Evolutionary conservation across 306 rosid species (phyloP), one percentile per base, ranked within the genome.

Genomic region (Lotus japonicus): DNA sequence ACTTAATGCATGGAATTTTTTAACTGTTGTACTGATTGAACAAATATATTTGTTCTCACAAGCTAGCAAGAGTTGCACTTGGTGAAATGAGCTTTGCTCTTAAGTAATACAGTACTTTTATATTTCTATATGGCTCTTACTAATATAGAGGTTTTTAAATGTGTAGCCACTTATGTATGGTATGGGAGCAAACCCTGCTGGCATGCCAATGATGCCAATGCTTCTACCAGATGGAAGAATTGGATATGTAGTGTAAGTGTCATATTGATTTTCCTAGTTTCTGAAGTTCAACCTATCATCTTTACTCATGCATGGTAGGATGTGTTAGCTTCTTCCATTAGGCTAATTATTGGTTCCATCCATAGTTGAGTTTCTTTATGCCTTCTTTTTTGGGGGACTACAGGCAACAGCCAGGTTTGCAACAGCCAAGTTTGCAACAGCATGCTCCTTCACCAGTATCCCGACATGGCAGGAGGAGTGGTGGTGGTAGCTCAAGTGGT

Each of bases 171-270:
- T 84, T 35, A 81, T 83, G 68, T 84, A 83, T 42, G 96, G 92
- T 42, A 21, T 81, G 12, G 96, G 96, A 50, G 80, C 83, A 41
- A 59, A 79, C 28, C 84, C 87, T 62, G 79, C 88, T 53, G 87
- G 88, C 58, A 82, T 81, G 88, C 68, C 83, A 26, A 84, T 86
- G 96, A 83, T 79, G 87, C 92, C 92, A 46, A 84, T 86, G 90
- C 84, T 84, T 67, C 79, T 86, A 36, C 90, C 92, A 0, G 90
- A 86, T 72, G 92, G 92, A 71, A 82, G 85, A 49, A 75, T 89
- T 56, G 90, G 83, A 68, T 86, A 86, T 70, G 88, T 81, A 39
- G 33, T 86, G 96, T 89, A 79, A 86, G 95, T 83, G 31, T 39
- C 43, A 10, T 80, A 70, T 23, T 57, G 44, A 7, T 48, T 57